Percentiles rank a stretch among this genome's conserved stretches.
phyloP scores from a whole-genome alignment of 2,329 filamentous ascomycete genomes.

The Pezicula neosporulosa region DNA sequence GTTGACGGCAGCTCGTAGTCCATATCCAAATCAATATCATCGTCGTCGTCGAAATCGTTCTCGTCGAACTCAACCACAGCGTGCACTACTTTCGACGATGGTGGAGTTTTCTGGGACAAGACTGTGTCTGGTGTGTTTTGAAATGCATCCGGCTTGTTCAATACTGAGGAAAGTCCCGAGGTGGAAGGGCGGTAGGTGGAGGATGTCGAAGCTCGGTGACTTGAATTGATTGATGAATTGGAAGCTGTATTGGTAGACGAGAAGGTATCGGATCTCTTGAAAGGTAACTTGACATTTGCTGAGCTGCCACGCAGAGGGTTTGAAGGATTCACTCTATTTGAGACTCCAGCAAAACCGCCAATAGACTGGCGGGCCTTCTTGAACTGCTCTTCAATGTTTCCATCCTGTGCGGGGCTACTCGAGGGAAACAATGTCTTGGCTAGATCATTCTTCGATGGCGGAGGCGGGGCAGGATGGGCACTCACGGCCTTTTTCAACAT shows the following conservation, averaged over 20 bases:
- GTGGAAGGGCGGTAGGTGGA: slow-evolving; percentile 13
- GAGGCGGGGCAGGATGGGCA: slow-evolving; percentile 11
- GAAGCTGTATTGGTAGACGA: too few relatives aligned
- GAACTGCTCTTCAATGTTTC: slow-evolving; percentile 48
- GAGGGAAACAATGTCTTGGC: slow-evolving; percentile 54
- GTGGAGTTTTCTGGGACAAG: slow-evolving; percentile 27
- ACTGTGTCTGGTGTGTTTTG: slow-evolving; percentile 34
- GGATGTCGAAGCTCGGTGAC: slow-evolving; percentile 1
- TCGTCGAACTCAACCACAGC: slow-evolving; percentile 59
- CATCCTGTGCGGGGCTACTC: slow-evolving; percentile 45
- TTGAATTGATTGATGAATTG: too few relatives aligned
- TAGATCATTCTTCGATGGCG: slow-evolving; percentile 17
- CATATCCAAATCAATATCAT: slow-evolving; percentile 68
- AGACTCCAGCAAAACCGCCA: slow-evolving; percentile 32
- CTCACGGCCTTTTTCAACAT: slow-evolving; percentile 30
- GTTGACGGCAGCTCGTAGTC: slow-evolving; percentile 33
- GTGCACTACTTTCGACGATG: slow-evolving; percentile 19
- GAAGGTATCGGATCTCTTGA: slow-evolving; percentile 3
- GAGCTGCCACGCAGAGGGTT: slow-evolving; percentile 17
- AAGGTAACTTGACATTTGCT: slow-evolving; percentile 15
- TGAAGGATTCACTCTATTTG: slow-evolving; percentile 8
- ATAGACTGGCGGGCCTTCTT: slow-evolving; percentile 38
- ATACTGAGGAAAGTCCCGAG: slow-evolving; percentile 39
- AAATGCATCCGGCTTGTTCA: slow-evolving; percentile 45
- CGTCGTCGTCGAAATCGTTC: slow-evolving; percentile 84